Conservation (phyloP, 1,139 yeast species). For the Saccharomyces hybrid region DNA sequence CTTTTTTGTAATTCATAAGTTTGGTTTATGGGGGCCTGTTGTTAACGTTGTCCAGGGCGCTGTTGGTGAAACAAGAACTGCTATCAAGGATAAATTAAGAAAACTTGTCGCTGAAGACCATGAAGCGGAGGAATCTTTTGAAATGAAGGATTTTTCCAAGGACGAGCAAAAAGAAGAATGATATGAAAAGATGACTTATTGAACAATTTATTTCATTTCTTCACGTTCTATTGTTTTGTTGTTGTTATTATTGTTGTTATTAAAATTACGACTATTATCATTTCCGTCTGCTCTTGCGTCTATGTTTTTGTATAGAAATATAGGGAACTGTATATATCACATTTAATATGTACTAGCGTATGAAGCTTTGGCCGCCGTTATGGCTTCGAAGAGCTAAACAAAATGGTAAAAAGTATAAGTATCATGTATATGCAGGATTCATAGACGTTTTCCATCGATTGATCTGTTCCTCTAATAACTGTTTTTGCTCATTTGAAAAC, state of each 20-base stretch:
- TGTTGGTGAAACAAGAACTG: conserved; percentile 47
- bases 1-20: conserved; percentile 57
- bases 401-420: too few relatives aligned
- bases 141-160: conserved; percentile 12
- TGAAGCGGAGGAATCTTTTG: conserved; percentile 10
- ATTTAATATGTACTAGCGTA: not conserved
- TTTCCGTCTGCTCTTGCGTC: not conserved
- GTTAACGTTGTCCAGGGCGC: conserved; percentile 51
- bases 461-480: not conserved
- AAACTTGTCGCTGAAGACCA: conserved; percentile 28
- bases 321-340: not conserved
- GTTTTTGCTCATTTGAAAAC: not conserved
- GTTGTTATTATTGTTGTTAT: not conserved
- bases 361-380: too few relatives aligned
- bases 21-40: conserved; percentile 74
- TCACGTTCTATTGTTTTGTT: not conserved
- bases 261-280: not conserved
- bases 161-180: conserved; percentile 3
- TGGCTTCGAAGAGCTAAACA: too few relatives aligned
- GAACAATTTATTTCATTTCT: not conserved
- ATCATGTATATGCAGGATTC: not conserved
- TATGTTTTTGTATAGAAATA: not conserved
- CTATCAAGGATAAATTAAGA: conserved; percentile 52
- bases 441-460: not conserved
- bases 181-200: not conserved